phyloP scores from a whole-genome alignment of 768 basidiomycete genomes.

The Lentinula aciculospora region DNA sequence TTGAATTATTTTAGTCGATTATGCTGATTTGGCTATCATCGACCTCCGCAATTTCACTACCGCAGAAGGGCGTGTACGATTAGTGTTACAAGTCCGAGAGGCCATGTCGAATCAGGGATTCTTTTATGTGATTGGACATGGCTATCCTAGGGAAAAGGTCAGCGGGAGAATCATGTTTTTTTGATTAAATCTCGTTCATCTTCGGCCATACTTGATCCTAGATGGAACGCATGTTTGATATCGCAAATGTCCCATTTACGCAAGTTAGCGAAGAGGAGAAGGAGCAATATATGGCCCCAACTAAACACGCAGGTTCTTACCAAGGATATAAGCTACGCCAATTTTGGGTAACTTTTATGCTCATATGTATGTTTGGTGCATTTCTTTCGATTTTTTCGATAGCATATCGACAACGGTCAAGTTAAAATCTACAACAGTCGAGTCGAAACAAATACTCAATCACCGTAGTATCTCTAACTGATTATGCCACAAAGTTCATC shows the following conservation, averaged over 20 bases:
- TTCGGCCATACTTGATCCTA: conserved; percentile 11
- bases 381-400: too few relatives aligned
- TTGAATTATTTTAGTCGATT: conserved; percentile 26
- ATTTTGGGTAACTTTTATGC: conserved; percentile 41
- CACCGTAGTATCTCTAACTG: not conserved
- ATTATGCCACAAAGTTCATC: conserved; percentile 22
- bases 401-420: conserved; percentile 36
- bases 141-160: conserved; percentile 35
- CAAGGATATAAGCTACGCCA: conserved; percentile 48
- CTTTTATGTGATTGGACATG: conserved; percentile 46
- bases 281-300: conserved; percentile 27
- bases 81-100: conserved; percentile 25
- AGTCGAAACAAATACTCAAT: conserved; percentile 6
- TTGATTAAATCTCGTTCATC: not conserved
- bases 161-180: not conserved
- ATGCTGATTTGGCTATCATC: conserved; percentile 32
- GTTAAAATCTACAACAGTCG: conserved; percentile 38
- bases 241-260: conserved; percentile 38
- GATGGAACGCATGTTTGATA: conserved; percentile 41
- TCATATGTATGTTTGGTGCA: too few relatives aligned
- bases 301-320: conserved; percentile 39
- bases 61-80: conserved; percentile 17
- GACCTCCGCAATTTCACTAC: conserved; percentile 25
- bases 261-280: conserved; percentile 37
- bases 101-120: conserved; percentile 30